phyloP scores from a whole-genome alignment of 1,139 yeast genomes.

The Suhomyces anneliseae region DNA sequence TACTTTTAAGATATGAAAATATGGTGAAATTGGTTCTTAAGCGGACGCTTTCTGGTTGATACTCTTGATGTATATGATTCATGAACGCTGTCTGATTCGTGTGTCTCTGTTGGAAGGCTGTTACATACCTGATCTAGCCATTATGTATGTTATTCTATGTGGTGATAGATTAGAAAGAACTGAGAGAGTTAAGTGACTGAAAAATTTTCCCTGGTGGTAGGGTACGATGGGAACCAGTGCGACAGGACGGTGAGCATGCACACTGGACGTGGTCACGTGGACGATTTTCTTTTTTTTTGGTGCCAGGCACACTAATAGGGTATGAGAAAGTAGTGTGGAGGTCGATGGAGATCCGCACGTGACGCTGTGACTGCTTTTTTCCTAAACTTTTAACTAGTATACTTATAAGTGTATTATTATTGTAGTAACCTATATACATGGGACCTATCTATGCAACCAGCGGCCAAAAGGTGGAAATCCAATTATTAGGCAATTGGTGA shows the following conservation, averaged over 20 bases:
- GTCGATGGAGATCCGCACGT: constrained; percentile 8
- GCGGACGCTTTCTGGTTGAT: no score
- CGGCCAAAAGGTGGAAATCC: no score
- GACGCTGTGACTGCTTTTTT: constrained; percentile 18
- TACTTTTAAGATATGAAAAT: no score
- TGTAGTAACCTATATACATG: constrained; percentile 6
- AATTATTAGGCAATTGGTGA: no score
- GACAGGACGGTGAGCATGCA: neutral
- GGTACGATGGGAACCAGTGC: constrained; percentile 9
- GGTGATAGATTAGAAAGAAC: constrained; percentile 13
- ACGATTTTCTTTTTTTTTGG: neutral
- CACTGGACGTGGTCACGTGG: neutral
- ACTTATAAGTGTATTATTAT: neutral
- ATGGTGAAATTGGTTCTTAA: no score
- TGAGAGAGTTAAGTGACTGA: constrained; percentile 10
- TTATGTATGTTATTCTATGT: constrained; percentile 22
- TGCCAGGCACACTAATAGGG: neutral
- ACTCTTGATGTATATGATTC: no score
- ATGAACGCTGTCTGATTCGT: no score
- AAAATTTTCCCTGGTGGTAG: constrained; percentile 13
- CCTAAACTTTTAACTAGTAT: neutral
- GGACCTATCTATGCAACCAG: constrained; percentile 2
- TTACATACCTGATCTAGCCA: constrained; percentile 67
- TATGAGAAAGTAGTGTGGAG: neutral
- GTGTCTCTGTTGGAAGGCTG: neutral